phyloP scores from a whole-genome alignment of 1,284 basidiomycete species.

The Ceratobasidium papillatum region DNA sequence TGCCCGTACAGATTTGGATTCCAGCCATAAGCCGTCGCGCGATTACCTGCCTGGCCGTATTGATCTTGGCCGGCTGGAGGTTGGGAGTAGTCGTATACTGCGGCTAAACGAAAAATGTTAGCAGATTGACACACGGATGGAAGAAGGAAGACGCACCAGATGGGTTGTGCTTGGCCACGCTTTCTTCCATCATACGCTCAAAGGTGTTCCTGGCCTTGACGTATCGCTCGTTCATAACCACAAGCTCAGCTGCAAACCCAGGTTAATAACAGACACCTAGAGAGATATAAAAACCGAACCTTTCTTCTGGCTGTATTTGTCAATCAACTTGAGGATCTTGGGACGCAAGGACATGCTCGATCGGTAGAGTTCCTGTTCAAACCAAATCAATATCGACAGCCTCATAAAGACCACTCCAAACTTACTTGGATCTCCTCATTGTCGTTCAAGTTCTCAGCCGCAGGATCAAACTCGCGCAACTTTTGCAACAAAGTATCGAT shows the following conservation, averaged over 20 bases:
- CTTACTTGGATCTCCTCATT: slow-evolving; percentile 91
- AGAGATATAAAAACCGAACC: slow-evolving; percentile 55
- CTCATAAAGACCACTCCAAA: slow-evolving; percentile 3
- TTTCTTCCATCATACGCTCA: slow-evolving; percentile 92
- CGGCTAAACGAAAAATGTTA: slow-evolving; percentile 25
- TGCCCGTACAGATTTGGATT: slow-evolving; percentile 58
- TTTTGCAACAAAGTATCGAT: slow-evolving; percentile 89
- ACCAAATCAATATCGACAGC: no score
- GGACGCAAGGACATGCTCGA: slow-evolving; percentile 88
- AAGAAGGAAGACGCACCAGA: slow-evolving; percentile 56
- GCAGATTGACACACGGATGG: slow-evolving; percentile 33
- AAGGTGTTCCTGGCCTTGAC: slow-evolving; percentile 83
- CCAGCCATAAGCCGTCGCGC: slow-evolving; percentile 53
- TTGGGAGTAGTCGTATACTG: slow-evolving; percentile 45
- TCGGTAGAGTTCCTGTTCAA: slow-evolving; percentile 84
- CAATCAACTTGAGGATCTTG: slow-evolving; percentile 95
- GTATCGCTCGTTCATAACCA: slow-evolving; percentile 90
- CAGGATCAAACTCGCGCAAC: slow-evolving; percentile 79
- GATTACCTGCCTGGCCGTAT: slow-evolving; percentile 49
- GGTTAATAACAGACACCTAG: neutral
- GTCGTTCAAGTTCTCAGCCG: slow-evolving; percentile 87
- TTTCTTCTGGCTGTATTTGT: slow-evolving; percentile 96
- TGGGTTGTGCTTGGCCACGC: slow-evolving; percentile 73
- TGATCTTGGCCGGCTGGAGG: slow-evolving; percentile 45
- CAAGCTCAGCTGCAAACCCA: slow-evolving; percentile 72